phyloP scores from a whole-genome alignment of 2,329 filamentous ascomycete genomes.

The Penicillium sp. region DNA sequence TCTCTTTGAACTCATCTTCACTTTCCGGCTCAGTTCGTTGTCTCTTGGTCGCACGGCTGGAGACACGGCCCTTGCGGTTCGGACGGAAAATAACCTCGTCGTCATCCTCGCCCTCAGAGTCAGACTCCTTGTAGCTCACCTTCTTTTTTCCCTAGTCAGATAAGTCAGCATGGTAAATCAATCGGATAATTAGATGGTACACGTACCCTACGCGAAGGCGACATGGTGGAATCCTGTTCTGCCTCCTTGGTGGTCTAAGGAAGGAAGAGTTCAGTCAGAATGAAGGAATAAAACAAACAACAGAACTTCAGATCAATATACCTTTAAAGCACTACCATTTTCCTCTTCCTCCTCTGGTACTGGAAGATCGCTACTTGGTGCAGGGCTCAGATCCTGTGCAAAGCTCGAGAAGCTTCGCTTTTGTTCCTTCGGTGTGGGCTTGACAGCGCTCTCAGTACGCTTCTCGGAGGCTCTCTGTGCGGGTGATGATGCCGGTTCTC shows the following conservation, averaged over 20 bases:
- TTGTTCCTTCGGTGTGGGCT: conserved; percentile 47
- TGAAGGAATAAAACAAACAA: not conserved
- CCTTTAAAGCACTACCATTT: conserved; percentile 36
- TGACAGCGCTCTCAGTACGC: conserved; percentile 27
- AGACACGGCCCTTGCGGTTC: conserved; percentile 45
- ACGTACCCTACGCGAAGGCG: conserved; percentile 75
- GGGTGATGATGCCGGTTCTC: conserved; percentile 39
- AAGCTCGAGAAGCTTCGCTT: conserved; percentile 41
- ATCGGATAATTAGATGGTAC: not conserved
- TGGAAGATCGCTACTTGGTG: conserved; percentile 74
- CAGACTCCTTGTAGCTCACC: conserved; percentile 78
- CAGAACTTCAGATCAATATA: conserved; percentile 22
- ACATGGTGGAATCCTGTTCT: conserved; percentile 53
- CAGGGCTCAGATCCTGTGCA: conserved; percentile 62
- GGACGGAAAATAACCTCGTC: conserved; percentile 69
- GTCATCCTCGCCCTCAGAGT: conserved; percentile 66
- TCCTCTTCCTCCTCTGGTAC: conserved; percentile 65
- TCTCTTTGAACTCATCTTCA: conserved; percentile 64
- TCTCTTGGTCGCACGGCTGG: conserved; percentile 53
- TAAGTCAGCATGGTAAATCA: not conserved
- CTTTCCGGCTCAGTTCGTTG: conserved; percentile 66
- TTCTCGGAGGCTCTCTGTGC: conserved; percentile 35
- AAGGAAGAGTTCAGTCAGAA: conserved; percentile 2
- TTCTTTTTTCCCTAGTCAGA: conserved; percentile 55
- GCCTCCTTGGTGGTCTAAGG: conserved; percentile 46